phyloP scores from a whole-genome alignment of 805 yeast genomes.

The Schwanniomyces sp. region DNA sequence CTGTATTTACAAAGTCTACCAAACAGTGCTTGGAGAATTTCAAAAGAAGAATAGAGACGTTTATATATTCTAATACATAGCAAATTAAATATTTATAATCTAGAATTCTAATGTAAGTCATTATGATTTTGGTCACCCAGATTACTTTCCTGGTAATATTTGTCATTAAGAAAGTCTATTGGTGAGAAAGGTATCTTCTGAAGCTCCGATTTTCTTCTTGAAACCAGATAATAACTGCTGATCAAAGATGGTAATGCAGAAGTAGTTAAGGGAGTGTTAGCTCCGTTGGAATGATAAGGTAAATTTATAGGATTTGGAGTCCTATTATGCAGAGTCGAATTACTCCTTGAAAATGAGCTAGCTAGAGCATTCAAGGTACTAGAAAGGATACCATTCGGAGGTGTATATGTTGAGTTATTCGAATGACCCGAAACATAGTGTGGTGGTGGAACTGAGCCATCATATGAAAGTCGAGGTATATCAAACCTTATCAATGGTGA shows the following conservation, averaged over 20 bases:
- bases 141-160: constrained; percentile 13
- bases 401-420: neutral
- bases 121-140: neutral
- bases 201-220: constrained; percentile 34
- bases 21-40: constrained; percentile 72
- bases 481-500: neutral
- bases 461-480: constrained; percentile 1
- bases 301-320: constrained; percentile 4
- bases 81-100: neutral
- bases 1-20: constrained; percentile 70
- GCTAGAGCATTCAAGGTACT: constrained; percentile 19
- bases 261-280: constrained; percentile 19
- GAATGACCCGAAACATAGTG: constrained; percentile 4
- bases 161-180: constrained; percentile 38
- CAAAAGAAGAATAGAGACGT: constrained; percentile 8
- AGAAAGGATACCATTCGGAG: constrained; percentile 7
- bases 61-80: neutral
- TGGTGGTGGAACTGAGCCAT: constrained; percentile 13
- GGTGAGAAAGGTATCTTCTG: constrained; percentile 41
- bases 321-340: constrained; percentile 2
- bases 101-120: neutral
- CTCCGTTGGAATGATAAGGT: neutral
- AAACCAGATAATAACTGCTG: constrained; percentile 37
- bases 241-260: constrained; percentile 41
- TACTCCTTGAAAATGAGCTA: constrained; percentile 10